These are phyloP conservation scores for Arthroderma sp. DNA, from an alignment of 2,329 filamentous ascomycete species.

Conservation along the genomic window DNA sequence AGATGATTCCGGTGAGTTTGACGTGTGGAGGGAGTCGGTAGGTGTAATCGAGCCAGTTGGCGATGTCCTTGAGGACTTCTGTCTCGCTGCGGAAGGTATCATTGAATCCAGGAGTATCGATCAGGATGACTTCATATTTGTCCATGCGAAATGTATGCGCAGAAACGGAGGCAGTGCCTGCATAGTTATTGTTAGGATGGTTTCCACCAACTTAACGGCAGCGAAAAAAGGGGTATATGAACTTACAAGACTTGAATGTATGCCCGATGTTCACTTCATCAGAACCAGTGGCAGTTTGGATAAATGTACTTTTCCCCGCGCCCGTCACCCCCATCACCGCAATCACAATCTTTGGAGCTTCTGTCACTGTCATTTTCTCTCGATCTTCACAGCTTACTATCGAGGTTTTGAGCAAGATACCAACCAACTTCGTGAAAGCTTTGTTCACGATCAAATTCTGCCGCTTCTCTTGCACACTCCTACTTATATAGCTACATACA, in stretches of 20 bases:
- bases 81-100: slow-evolving; percentile 3
- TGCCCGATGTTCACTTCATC: slow-evolving; percentile 4
- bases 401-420: too few relatives aligned
- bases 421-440: neutral
- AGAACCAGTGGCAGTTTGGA: slow-evolving; percentile 12
- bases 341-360: slow-evolving; percentile 13
- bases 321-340: slow-evolving; percentile 32
- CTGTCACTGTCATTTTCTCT: neutral
- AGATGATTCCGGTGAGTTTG: slow-evolving; percentile 4
- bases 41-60: slow-evolving; percentile 5
- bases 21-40: slow-evolving; percentile 3
- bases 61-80: slow-evolving; percentile 2
- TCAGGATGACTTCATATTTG: slow-evolving; percentile 4
- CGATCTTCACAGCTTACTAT: too few relatives aligned
- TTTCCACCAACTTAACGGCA: too few relatives aligned
- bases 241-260: slow-evolving; percentile 5
- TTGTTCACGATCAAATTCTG: slow-evolving; percentile 26
- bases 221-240: neutral
- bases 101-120: slow-evolving; percentile 13
- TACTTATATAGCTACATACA: too few relatives aligned
- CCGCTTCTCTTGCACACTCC: slow-evolving; percentile 19
- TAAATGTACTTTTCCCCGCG: slow-evolving; percentile 28
- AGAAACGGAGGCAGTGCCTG: slow-evolving; percentile 2
- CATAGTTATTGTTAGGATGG: neutral
- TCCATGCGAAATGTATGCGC: slow-evolving; percentile 1